phyloP scores from a whole-genome alignment of 2,329 filamentous ascomycete genomes.

The Monosporascus sp. region DNA sequence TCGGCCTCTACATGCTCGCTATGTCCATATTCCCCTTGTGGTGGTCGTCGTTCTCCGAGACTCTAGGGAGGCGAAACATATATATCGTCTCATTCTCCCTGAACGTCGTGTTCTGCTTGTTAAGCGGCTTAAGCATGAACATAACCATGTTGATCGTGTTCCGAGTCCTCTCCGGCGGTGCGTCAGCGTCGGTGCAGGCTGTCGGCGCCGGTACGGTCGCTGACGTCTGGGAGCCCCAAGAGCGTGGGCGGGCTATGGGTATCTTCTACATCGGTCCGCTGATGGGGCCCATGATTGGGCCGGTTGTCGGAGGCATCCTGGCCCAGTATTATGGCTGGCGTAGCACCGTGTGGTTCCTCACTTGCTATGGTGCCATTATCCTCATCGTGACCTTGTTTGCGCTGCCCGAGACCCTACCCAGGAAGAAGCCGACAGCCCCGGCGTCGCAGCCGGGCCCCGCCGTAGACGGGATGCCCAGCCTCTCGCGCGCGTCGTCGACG shows the following conservation, averaged over 20 bases:
- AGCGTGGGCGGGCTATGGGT: slow-evolving; percentile 75
- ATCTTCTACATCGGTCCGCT: slow-evolving; percentile 77
- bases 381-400: slow-evolving; percentile 52
- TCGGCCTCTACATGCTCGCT: slow-evolving; percentile 75
- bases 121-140: slow-evolving; percentile 63
- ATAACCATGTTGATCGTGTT: slow-evolving; percentile 75
- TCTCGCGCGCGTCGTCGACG: slow-evolving; percentile 54
- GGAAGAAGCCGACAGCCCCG: slow-evolving; percentile 17
- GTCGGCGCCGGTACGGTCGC: slow-evolving; percentile 80
- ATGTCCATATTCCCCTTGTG: slow-evolving; percentile 83
- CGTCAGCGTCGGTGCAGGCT: slow-evolving; percentile 74
- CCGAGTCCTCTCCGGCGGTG: slow-evolving; percentile 68
- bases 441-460: background rate
- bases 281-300: slow-evolving; percentile 67
- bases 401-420: slow-evolving; percentile 60
- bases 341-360: slow-evolving; percentile 72
- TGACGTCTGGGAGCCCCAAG: slow-evolving; percentile 69
- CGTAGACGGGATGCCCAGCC: slow-evolving; percentile 9
- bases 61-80: slow-evolving; percentile 67
- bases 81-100: slow-evolving; percentile 70
- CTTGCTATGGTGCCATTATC: slow-evolving; percentile 60
- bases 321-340: slow-evolving; percentile 67
- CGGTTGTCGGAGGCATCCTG: slow-evolving; percentile 72
- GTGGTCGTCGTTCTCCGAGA: slow-evolving; percentile 81
- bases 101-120: slow-evolving; percentile 65